phyloP scores from a whole-genome alignment of 2,329 filamentous ascomycete genomes.

The Didymella exigua region DNA sequence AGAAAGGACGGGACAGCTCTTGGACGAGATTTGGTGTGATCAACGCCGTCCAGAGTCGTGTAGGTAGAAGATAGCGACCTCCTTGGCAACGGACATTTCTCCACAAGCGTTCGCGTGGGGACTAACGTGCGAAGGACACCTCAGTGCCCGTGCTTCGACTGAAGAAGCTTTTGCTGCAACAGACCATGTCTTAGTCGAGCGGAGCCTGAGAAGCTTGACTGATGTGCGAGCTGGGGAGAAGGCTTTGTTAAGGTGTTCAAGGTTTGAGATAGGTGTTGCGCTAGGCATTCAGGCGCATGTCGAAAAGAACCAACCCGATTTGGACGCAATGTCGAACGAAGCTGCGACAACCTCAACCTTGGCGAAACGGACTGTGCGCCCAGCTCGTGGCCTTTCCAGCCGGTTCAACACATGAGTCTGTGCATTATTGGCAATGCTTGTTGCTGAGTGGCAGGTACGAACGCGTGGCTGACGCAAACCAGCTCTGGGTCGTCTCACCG shows the following conservation, averaged over 20 bases:
- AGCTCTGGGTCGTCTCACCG: conserved; percentile 27
- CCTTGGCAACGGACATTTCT: conserved; percentile 28
- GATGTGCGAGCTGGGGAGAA: conserved; percentile 11
- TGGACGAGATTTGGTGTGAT: conserved; percentile 22
- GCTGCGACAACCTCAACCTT: conserved; percentile 36
- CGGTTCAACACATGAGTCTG: conserved; percentile 10
- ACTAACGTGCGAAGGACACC: conserved; percentile 15
- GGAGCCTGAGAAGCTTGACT: conserved; percentile 31
- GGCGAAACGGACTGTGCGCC: conserved; percentile 3
- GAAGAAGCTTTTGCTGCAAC: conserved; percentile 41
- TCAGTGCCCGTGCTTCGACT: conserved; percentile 38
- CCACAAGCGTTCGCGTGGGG: conserved; percentile 31
- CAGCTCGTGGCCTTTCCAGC: conserved; percentile 25
- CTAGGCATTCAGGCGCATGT: conserved; percentile 27
- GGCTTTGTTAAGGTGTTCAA: conserved; percentile 17
- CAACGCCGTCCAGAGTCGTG: conserved; percentile 21
- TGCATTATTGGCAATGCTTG: conserved; percentile 20
- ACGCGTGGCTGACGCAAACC: conserved; percentile 24
- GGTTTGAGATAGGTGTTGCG: conserved; percentile 25
- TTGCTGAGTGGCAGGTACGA: conserved; percentile 25
- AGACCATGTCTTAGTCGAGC: conserved; percentile 32
- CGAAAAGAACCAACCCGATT: conserved; percentile 23
- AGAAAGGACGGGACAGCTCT: background rate
- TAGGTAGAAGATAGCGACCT: background rate
- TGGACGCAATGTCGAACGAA: conserved; percentile 30